phyloP scores from a whole-genome alignment of 2,329 filamentous ascomycete species.

The Taxawa tesnikishii region DNA sequence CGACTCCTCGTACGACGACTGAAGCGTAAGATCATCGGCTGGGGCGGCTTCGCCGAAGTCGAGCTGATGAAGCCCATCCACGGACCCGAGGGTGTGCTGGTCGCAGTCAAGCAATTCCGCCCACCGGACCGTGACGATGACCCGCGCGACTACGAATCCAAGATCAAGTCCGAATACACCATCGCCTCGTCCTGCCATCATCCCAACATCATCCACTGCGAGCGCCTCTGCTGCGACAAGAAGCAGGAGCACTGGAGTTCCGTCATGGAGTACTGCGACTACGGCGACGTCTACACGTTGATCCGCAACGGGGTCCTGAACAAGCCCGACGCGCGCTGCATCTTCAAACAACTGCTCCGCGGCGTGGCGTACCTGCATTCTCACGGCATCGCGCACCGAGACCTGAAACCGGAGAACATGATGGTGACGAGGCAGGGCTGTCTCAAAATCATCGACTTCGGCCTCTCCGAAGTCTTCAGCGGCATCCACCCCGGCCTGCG shows the following conservation, averaged over 20 bases:
- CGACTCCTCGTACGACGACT: too few species aligned
- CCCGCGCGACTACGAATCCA: conserved; percentile 62
- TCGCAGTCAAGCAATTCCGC: conserved; percentile 81
- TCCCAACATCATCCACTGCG: conserved; percentile 74
- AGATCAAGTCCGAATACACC: conserved; percentile 84
- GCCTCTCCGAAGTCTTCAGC: conserved; percentile 74
- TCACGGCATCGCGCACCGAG: conserved; percentile 78
- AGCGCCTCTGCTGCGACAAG: conserved; percentile 60
- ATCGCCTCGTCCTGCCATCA: conserved; percentile 77
- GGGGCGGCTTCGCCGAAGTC: conserved; percentile 73
- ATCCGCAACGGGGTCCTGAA: conserved; percentile 58
- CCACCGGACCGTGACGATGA: conserved; percentile 58
- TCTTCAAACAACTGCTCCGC: conserved; percentile 81
- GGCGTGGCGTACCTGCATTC: conserved; percentile 72
- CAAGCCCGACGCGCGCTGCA: conserved; percentile 59
- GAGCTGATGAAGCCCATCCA: conserved; percentile 57
- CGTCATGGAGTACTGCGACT: conserved; percentile 83
- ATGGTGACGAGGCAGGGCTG: conserved; percentile 67
- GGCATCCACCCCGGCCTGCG: conserved; percentile 70
- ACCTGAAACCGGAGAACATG: conserved; percentile 83
- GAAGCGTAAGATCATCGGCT: conserved; percentile 44
- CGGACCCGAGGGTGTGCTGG: conserved; percentile 41
- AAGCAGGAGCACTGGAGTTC: conserved; percentile 79
- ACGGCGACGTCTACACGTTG: conserved; percentile 68
- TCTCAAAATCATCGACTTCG: conserved; percentile 86